Base-by-base conservation (phyloP, 2,329 filamentous ascomycete genomes). In the Ophiostoma angusticollis region DNA sequence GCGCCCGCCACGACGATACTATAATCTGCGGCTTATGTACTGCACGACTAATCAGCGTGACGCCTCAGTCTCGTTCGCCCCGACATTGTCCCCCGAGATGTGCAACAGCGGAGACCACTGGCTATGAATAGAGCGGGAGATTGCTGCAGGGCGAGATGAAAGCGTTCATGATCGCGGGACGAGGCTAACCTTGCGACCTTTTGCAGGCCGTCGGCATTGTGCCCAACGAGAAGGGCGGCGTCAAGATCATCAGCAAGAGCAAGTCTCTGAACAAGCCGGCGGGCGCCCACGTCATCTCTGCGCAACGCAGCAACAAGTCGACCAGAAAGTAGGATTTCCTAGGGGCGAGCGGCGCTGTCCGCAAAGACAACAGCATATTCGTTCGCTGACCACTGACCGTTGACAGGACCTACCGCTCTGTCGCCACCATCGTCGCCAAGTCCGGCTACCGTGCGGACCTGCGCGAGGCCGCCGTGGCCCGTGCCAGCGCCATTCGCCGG, bases 171-270 rank as follows among this genome's bases (percentile, higher is more conserved):
- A n/a, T n/a, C n/a, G n/a, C n/a, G n/a, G n/a, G n/a, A n/a, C n/a
- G n/a, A n/a, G n/a, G n/a, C n/a, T n/a, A n/a, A n/a, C n/a, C n/a
- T n/a, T n/a, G n/a, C n/a, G 41, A 43, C 31, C 21, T 9, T 6
- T 6, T 27, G 52, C 52, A 89, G 85, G 87, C 91, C 54, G 68
- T 96, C 58, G 85, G 87, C 60, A 68, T 98, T 58, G 65, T 76
- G 56, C 59, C 78, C 55, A 72, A 64, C 53, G 76, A 85, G 64
- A 81, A 89, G 65, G 84, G 84, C 55, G 84, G 79, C 57, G 70
- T 96, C 54, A 70, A 73, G 58, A 67, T 95, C 58, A 71, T 78
- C 64, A 82, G 77, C 74, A 96, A 96, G 84, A 91, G 70, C 59
- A 68, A 70, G 54, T 72, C 74, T 58, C 58, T 64, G 56, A 75